Conservation (phyloP, 2,329 filamentous ascomycete species). For the Triangularia setosa region DNA sequence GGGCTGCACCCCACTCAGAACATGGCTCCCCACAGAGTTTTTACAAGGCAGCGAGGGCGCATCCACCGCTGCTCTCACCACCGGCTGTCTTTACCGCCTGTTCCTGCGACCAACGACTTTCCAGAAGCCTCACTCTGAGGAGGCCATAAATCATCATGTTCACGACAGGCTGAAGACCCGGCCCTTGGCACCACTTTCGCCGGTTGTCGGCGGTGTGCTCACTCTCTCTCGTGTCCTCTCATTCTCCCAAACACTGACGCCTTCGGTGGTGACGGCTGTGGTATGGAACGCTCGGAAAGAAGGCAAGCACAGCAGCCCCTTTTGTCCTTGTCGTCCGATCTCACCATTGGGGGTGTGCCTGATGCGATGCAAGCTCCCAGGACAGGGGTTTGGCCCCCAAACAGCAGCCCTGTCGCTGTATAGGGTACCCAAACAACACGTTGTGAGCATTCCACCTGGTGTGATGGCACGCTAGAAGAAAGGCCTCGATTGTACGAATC, state of each 20-base stretch:
- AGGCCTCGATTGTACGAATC: not conserved
- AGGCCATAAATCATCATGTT: not conserved
- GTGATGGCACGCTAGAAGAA: not conserved
- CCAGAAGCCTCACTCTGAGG: not conserved
- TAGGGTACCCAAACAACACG: not conserved
- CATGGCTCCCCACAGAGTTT: slow-evolving; percentile 5
- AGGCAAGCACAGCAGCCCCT: not conserved
- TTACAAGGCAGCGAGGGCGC: slow-evolving; percentile 4
- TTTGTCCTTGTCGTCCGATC: slow-evolving; percentile 2
- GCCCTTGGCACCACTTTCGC: not conserved
- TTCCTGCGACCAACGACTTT: not conserved
- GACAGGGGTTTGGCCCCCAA: slow-evolving; percentile 4
- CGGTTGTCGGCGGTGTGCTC: not conserved
- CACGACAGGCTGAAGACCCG: not conserved
- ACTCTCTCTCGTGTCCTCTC: not conserved
- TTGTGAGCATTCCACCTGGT: not conserved
- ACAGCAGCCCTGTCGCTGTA: slow-evolving; percentile 8
- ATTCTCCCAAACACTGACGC: not conserved
- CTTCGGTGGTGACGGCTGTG: not conserved
- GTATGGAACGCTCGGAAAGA: not conserved
- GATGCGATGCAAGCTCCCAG: not conserved
- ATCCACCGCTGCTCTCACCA: not conserved
- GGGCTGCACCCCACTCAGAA: slow-evolving; percentile 9
- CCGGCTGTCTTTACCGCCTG: slow-evolving; percentile 3
- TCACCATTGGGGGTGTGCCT: slow-evolving; percentile 9